A percentile compares a stretch with the other conserved stretches of the same genome.
Conservation (phyloP, 805 yeast species). For the Myxozyma monticola region DNA sequence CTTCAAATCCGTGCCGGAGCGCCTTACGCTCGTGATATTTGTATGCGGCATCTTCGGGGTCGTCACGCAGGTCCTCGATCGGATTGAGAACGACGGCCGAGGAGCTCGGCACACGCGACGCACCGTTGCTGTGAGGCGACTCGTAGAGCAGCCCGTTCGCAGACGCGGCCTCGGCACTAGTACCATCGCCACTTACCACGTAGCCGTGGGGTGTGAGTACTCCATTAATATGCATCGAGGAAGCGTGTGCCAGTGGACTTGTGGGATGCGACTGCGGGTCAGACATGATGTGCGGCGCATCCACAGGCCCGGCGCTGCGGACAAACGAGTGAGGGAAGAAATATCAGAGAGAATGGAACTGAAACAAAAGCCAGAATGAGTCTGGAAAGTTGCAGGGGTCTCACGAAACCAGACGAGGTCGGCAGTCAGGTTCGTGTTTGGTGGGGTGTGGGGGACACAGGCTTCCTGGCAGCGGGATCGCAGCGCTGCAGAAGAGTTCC, state of each 20-base stretch:
- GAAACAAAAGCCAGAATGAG: too few species aligned
- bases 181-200: slow-evolving; percentile 16
- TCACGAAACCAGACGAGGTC: too few species aligned
- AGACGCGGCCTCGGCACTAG: neutral
- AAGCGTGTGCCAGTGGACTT: slow-evolving; percentile 2
- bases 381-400: too few species aligned
- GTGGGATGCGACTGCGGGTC: neutral
- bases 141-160: slow-evolving; percentile 5
- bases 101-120: neutral
- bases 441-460: too few species aligned
- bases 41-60: slow-evolving; percentile 31
- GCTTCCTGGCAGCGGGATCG: too few species aligned
- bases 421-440: too few species aligned
- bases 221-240: slow-evolving; percentile 26
- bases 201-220: slow-evolving; percentile 26
- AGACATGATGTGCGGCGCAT: too few species aligned
- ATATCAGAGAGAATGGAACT: neutral
- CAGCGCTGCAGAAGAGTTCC: too few species aligned
- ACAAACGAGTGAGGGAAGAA: neutral
- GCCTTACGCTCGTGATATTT: slow-evolving; percentile 30
- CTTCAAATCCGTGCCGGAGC: slow-evolving; percentile 58
- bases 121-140: too few species aligned
- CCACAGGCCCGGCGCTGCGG: neutral
- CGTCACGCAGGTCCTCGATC: slow-evolving; percentile 22
- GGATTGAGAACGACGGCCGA: slow-evolving; percentile 5